These are phyloP conservation scores for Nevesoporus exiguus DNA, from an alignment of 768 basidiomycete species.

Conservation along the genomic window DNA sequence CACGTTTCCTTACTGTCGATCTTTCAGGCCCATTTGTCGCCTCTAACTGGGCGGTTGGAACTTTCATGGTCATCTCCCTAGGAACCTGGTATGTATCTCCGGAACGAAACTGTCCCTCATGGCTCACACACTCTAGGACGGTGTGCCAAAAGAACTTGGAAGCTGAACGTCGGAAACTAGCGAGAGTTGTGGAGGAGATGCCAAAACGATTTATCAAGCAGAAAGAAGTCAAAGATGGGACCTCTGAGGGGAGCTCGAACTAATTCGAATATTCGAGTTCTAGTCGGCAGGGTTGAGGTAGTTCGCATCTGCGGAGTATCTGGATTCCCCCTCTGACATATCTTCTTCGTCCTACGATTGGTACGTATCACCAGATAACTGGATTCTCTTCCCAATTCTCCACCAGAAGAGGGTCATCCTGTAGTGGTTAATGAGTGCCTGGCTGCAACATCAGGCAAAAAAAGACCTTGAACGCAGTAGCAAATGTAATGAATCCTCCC, in stretches of 20 bases:
- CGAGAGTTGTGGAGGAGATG: conserved; percentile 57
- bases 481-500: conserved; percentile 73
- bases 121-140: conserved; percentile 42
- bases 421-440: conserved; percentile 4
- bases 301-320: background rate
- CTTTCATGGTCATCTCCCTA: conserved; percentile 63
- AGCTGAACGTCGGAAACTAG: conserved; percentile 52
- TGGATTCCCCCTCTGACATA: background rate
- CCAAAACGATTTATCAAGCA: conserved; percentile 52
- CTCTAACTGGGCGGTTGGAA: conserved; percentile 76
- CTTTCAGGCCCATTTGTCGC: conserved; percentile 53
- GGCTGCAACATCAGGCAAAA: too few species aligned
- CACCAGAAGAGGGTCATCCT: conserved; percentile 67
- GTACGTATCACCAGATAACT: conserved; percentile 51
- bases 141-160: conserved; percentile 57
- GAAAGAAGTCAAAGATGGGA: conserved; percentile 32
- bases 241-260: conserved; percentile 6
- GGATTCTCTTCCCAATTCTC: conserved; percentile 65
- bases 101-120: background rate
- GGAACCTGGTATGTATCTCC: conserved; percentile 59
- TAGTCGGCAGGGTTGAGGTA: background rate
- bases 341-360: background rate
- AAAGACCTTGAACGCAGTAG: conserved; percentile 59
- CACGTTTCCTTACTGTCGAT: conserved; percentile 7
- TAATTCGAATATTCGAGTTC: background rate